phyloP scores from a whole-genome alignment of 495 filamentous ascomycete species.

The Penicillium canescens region DNA sequence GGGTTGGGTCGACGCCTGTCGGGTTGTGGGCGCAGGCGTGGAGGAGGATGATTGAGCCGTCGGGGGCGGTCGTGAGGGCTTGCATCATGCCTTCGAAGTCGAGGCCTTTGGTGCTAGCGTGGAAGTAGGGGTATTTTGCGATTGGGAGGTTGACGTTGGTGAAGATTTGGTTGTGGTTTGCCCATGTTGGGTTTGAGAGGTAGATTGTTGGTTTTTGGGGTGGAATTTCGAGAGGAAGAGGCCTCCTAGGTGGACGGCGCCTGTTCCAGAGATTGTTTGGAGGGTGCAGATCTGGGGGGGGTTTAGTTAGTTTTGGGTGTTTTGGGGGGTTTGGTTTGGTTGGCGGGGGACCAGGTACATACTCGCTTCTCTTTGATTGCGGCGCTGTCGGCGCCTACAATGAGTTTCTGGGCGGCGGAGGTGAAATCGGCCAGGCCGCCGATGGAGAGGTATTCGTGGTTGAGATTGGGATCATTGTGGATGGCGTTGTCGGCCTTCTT shows the following conservation, averaged over 20 bases:
- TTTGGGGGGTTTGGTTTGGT: background rate
- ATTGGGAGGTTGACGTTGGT: constrained; percentile 80
- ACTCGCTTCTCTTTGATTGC: constrained; percentile 84
- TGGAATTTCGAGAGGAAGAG: constrained; percentile 59
- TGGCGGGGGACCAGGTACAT: constrained; percentile 15
- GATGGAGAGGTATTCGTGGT: constrained; percentile 99
- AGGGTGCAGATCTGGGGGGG: constrained; percentile 46
- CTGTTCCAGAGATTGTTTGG: constrained; percentile 62
- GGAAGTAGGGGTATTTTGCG: constrained; percentile 92
- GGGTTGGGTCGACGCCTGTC: constrained; percentile 93
- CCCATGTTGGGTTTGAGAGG: constrained; percentile 94
- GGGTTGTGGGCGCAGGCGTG: constrained; percentile 99
- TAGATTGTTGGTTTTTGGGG: constrained; percentile 68
- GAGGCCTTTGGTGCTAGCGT: constrained; percentile 78
- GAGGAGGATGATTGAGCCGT: constrained; percentile 82
- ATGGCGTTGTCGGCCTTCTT: constrained; percentile 92
- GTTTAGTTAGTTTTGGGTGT: background rate
- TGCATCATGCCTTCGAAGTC: constrained; percentile 86
- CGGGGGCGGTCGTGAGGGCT: constrained; percentile 65
- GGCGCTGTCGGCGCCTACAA: constrained; percentile 77
- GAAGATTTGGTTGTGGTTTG: constrained; percentile 99
- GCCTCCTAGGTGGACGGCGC: constrained; percentile 57
- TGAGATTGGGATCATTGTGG: constrained; percentile 81
- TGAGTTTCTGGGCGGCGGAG: constrained; percentile 82
- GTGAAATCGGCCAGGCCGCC: constrained; percentile 84